Percentiles rank a stretch among this genome's conserved stretches.
Evolutionary conservation across 2,329 filamentous ascomycete genomes (phyloP).

Genomic region (Neofusicoccum laricinum): DNA sequence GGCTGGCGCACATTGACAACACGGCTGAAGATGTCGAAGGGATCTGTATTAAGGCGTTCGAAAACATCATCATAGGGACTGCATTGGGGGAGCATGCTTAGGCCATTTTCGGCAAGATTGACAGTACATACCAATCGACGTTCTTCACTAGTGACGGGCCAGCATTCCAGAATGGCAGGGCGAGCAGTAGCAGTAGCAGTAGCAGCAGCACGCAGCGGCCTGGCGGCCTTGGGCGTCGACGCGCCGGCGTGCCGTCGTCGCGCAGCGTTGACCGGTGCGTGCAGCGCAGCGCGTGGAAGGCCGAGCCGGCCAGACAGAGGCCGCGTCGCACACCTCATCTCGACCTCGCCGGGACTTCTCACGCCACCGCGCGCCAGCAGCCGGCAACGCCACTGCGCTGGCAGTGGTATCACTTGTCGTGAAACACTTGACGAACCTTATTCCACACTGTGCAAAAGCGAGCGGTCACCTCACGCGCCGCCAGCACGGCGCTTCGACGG

Average conservation of each 20-base stretch:
- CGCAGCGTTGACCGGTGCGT: not conserved
- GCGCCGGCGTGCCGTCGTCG: not conserved
- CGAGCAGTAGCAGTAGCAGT: no score
- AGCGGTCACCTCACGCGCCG: not conserved
- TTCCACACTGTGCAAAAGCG: no score
- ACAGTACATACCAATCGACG: not conserved
- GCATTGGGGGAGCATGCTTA: not conserved
- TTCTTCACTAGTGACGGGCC: no score
- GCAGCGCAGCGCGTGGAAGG: not conserved
- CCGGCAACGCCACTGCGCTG: not conserved
- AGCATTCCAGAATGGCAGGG: no score
- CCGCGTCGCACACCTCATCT: not conserved
- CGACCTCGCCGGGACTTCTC: not conserved
- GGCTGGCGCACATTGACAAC: constrained; percentile 6
- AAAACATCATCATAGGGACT: not conserved
- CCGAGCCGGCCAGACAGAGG: not conserved
- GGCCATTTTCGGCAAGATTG: not conserved
- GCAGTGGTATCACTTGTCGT: not conserved
- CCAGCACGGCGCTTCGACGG: not conserved
- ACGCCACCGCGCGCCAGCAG: not conserved
- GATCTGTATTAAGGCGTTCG: not conserved
- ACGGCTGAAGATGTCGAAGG: constrained; percentile 1
- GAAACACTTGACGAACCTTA: not conserved
- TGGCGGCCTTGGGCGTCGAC: not conserved
- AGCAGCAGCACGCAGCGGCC: not conserved